A percentile compares a stretch with the other conserved stretches of the same genome.
Conservation (phyloP, 2,329 filamentous ascomycete species). For the Lachnum nothofagi region DNA sequence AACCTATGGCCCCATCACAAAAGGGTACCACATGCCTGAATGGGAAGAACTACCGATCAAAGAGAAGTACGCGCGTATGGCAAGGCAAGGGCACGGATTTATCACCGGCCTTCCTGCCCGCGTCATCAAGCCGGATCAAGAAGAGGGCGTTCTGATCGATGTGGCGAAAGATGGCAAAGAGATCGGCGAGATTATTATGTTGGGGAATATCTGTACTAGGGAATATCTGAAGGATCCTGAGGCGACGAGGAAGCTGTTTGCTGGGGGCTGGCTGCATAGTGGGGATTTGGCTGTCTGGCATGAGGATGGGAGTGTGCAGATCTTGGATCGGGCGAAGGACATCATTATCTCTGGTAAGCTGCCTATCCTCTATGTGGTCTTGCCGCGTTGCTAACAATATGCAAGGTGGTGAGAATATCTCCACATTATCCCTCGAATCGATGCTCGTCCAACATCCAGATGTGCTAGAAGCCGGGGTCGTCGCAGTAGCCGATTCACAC, state of each 20-base stretch:
- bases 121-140: conserved; percentile 73
- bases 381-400: conserved; percentile 7
- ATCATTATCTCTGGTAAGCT: conserved; percentile 87
- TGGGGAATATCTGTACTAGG: conserved; percentile 85
- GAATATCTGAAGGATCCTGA: conserved; percentile 88
- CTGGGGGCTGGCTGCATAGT: conserved; percentile 78
- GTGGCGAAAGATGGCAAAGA: conserved; percentile 67
- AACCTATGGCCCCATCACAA: conserved; percentile 94
- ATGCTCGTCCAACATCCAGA: conserved; percentile 85
- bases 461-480: conserved; percentile 85
- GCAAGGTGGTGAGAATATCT: conserved; percentile 91
- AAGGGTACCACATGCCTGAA: conserved; percentile 78
- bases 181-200: conserved; percentile 79
- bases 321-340: conserved; percentile 90
- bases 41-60: conserved; percentile 72
- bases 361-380: background rate
- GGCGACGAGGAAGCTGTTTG: conserved; percentile 81
- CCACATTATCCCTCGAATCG: conserved; percentile 82
- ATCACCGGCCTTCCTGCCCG: conserved; percentile 75
- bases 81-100: conserved; percentile 88
- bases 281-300: conserved; percentile 94
- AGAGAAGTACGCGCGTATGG: conserved; percentile 85
- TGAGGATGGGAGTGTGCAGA: conserved; percentile 83
- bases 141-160: conserved; percentile 61
- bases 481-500: conserved; percentile 78